Base-by-base conservation (phyloP, 2,329 filamentous ascomycete genomes). In the Verticillium longisporum region DNA sequence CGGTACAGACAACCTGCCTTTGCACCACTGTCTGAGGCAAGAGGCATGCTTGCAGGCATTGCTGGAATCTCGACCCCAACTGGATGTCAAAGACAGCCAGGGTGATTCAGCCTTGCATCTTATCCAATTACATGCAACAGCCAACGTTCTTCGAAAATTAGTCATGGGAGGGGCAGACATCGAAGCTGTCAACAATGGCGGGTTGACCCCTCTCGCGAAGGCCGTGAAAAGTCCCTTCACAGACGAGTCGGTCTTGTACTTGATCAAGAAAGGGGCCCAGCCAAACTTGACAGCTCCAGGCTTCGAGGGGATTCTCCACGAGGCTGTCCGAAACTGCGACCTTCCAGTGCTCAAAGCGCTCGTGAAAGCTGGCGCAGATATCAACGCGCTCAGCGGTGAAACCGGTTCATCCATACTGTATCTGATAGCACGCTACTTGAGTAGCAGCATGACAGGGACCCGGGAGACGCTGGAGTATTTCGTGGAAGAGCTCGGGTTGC, bases 381-480 rank as follows among this genome's bases (percentile, higher is more conserved):
- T 58, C 15, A 32, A 21, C n/a, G 15, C 18, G 32, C 38, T 38
- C n/a, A 21, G n/a, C 41, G 41, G 7, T 9, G 18, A 21, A 7
- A 50, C 41, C 0, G 41, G 41, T 10, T n/a, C 41, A n/a, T 50
- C 41, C 3, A 7, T 50, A 18, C n/a, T 50, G 6, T 50, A 50
- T n/a, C 7, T 9, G 34, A 13, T 18, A n/a, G 41, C 41, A 6
- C 21, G 6, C 11, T 11, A 21, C 11, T 3, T 10, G 1, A 5
- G n/a, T 2, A n/a, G n/a, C 2, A 11, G 21, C 11, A 11, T n/a
- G 7, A 21, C 21, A 6, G 59, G 62, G 33, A 57, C 64, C 26
- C 45, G 61, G 9, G 59, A 62, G 33, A 57, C 64, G 18, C 45
- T 62, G 7, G 55, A 64, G 21, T 67, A 67, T 36, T 56, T 67